phyloP scores from a whole-genome alignment of 371 early-diverging fungal species.

The Mortierella sp. region DNA sequence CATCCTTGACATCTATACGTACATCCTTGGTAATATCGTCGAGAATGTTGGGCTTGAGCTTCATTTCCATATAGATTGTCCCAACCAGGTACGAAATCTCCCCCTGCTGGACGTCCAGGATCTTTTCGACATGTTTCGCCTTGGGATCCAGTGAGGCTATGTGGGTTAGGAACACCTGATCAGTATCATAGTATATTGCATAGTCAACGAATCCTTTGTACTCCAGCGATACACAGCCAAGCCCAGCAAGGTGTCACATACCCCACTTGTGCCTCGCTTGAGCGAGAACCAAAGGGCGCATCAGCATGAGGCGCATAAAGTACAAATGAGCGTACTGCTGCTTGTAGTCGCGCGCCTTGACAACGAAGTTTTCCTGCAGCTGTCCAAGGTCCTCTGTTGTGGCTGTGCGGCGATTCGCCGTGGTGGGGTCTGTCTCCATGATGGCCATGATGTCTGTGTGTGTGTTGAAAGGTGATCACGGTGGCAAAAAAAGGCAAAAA shows the following conservation, averaged over 20 bases:
- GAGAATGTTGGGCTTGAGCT: slow-evolving; percentile 89
- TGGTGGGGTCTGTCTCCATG: slow-evolving; percentile 29
- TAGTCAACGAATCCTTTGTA: background rate
- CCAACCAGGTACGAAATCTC: slow-evolving; percentile 83
- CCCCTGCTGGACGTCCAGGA: slow-evolving; percentile 77
- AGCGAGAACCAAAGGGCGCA: slow-evolving; percentile 69
- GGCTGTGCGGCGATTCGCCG: slow-evolving; percentile 42
- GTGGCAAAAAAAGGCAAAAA: background rate
- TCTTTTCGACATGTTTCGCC: slow-evolving; percentile 67
- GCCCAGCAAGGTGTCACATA: background rate
- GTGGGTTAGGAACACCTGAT: background rate
- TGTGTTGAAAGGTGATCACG: background rate
- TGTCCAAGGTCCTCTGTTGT: slow-evolving; percentile 57
- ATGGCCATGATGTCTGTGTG: slow-evolving; percentile 3
- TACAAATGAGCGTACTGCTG: slow-evolving; percentile 92
- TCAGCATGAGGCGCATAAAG: slow-evolving; percentile 76
- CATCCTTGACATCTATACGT: slow-evolving; percentile 14
- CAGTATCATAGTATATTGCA: background rate
- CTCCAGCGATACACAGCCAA: background rate
- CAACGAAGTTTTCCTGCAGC: slow-evolving; percentile 61
- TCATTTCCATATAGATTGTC: slow-evolving; percentile 89
- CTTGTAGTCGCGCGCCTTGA: slow-evolving; percentile 70
- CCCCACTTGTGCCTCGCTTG: slow-evolving; percentile 72
- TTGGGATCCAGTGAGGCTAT: slow-evolving; percentile 32
- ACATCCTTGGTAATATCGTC: slow-evolving; percentile 86